Evolutionary conservation across 306 rosid genomes (phyloP).

Genomic region (Citrullus amarus): DNA sequence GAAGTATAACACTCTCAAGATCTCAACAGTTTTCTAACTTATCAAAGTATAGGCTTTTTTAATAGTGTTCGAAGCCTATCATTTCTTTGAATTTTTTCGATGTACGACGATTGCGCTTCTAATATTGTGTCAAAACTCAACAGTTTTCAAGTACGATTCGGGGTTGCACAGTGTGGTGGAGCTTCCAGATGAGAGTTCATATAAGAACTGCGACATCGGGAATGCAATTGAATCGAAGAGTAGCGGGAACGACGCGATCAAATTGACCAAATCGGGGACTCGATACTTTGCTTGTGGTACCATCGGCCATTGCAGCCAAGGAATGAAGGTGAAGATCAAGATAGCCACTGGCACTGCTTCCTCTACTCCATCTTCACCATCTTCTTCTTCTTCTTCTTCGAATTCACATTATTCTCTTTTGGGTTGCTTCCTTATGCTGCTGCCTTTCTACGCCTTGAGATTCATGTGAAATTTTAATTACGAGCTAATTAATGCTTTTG

Average conservation of each 20-base stretch:
- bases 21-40: no score
- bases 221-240: slow-evolving; percentile 35
- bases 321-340: slow-evolving; percentile 72
- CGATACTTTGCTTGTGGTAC: slow-evolving; percentile 81
- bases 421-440: neutral
- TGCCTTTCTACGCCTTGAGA: neutral
- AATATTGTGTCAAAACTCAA: neutral
- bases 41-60: no score
- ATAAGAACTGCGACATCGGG: slow-evolving; percentile 53
- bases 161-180: slow-evolving; percentile 57
- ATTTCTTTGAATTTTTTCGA: no score
- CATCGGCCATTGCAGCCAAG: slow-evolving; percentile 59
- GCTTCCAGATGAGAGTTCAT: slow-evolving; percentile 46
- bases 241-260: slow-evolving; percentile 40
- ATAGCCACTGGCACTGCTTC: slow-evolving; percentile 29
- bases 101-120: rapidly evolving
- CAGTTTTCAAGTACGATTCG: slow-evolving; percentile 79
- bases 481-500: neutral
- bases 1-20: no score
- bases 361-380: slow-evolving; percentile 24
- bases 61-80: no score
- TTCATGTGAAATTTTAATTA: neutral
- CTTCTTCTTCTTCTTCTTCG: slow-evolving; percentile 8
- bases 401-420: slow-evolving; percentile 12
- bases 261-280: slow-evolving; percentile 41